These are phyloP conservation scores for Pseudevernia furfuracea DNA, from an alignment of 495 filamentous ascomycete species.

Conservation along the genomic window DNA sequence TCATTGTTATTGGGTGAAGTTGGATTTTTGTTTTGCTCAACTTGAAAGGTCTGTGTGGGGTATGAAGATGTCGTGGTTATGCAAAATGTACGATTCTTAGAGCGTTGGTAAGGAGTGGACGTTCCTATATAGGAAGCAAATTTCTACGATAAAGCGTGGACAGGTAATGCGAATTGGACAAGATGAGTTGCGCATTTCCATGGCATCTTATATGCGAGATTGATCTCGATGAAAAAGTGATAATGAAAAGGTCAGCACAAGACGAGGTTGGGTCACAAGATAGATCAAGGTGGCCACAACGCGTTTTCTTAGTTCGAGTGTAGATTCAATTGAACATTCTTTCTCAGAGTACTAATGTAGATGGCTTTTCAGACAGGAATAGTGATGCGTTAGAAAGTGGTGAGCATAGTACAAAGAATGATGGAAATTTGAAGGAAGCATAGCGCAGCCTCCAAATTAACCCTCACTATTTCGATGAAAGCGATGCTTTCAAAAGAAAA, in stretches of 20 bases:
- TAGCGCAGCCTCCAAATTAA: not conserved
- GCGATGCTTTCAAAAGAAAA: not conserved
- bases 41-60: not conserved
- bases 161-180: not conserved
- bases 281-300: not conserved
- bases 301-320: not conserved
- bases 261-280: not conserved
- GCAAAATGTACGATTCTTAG: not conserved
- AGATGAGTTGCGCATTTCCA: not conserved
- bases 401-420: not conserved
- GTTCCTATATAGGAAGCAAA: conserved; percentile 2
- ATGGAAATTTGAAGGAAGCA: not conserved
- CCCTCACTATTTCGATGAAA: too few relatives aligned
- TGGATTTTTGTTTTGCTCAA: not conserved
- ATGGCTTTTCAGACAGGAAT: not conserved
- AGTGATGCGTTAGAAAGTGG: not conserved
- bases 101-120: not conserved
- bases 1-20: not conserved
- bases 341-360: not conserved
- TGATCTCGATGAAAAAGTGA: not conserved
- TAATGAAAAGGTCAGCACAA: not conserved
- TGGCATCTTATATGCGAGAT: not conserved
- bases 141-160: not conserved
- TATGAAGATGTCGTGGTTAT: not conserved
- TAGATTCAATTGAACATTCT: not conserved